phyloP scores from a whole-genome alignment of 257 asterid genomes.

The Solanum bulbocastanum region DNA sequence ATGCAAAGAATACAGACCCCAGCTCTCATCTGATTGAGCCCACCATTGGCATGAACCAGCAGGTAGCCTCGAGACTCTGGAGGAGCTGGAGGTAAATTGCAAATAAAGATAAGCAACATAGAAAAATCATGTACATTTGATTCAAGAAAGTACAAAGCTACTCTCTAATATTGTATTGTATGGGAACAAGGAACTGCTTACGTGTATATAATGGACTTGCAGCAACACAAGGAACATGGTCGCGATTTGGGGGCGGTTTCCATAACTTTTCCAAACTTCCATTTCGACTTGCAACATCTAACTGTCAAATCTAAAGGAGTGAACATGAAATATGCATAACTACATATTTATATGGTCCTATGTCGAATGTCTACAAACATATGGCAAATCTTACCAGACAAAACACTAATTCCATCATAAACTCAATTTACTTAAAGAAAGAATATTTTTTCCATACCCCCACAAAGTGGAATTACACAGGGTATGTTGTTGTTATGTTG shows the following conservation, averaged over 20 bases:
- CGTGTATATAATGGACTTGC: constrained; percentile 54
- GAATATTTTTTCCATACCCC: background rate
- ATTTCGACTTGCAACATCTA: constrained; percentile 33
- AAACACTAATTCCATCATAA: background rate
- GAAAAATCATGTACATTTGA: background rate
- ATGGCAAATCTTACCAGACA: background rate
- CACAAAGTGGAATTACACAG: background rate
- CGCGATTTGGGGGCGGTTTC: constrained; percentile 74
- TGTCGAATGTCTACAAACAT: background rate
- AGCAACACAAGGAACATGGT: constrained; percentile 65
- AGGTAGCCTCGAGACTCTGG: constrained; percentile 75
- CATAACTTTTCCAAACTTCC: constrained; percentile 54
- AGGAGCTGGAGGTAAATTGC: constrained; percentile 39
- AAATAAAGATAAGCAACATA: background rate
- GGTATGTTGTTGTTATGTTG: background rate
- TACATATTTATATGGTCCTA: constrained; percentile 2
- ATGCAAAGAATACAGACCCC: constrained; percentile 50
- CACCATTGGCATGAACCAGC: constrained; percentile 90
- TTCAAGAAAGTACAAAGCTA: constrained; percentile 1
- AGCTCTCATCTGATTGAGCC: constrained; percentile 96
- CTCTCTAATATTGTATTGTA: background rate
- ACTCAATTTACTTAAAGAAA: constrained; percentile 1
- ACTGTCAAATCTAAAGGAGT: constrained; percentile 86
- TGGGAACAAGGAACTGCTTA: constrained; percentile 22
- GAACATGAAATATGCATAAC: constrained; percentile 52